Evolutionary conservation across 1,284 basidiomycete genomes (phyloP), one percentile per base, ranked within the genome.

Genomic region (Ceratobasidium sp.): DNA sequence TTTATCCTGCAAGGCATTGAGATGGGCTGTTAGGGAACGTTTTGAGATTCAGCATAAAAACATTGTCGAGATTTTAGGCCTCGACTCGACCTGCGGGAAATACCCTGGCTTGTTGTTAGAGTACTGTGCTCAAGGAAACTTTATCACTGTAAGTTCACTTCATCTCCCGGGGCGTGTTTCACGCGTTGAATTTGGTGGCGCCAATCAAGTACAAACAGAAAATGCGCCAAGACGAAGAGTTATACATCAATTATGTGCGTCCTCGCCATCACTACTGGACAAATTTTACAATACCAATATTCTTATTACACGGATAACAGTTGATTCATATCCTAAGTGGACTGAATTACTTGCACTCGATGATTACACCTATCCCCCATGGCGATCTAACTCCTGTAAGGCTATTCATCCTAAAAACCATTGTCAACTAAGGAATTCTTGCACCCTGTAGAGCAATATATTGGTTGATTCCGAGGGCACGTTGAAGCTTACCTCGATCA

Each of bases 361-460:
- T n/a, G 23, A 30, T 49, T 4, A 52, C 49, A 2, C 63, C 63
- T 16, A n/a, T 66, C 6, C 13, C 63, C 5, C 63, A 66, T 23
- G 63, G 64, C 2, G 64, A 69, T 46, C 23, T 69, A 41, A 69
- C 52, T 21, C 64, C 64, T 23, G 64, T 69, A 57, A 30, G 52
- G 26, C 9, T 18, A 41, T 35, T 35, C n/a, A 13, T 61, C 6
- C 41, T 52, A 52, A n/a, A n/a, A n/a, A n/a, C n/a, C n/a, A n/a
- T n/a, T n/a, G n/a, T n/a, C n/a, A n/a, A n/a, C n/a, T n/a, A n/a
- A n/a, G n/a, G n/a, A n/a, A n/a, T n/a, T n/a, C n/a, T n/a, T n/a
- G n/a, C n/a, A n/a, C n/a, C n/a, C 6, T 47, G 43, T 32, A 71
- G 67, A 23, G 21, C 38, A 71, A 71, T 30, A 70, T 71, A 13